These are phyloP conservation scores for Graphilbum fragrans DNA, from an alignment of 2,329 filamentous ascomycete genomes.

Conservation along the genomic window DNA sequence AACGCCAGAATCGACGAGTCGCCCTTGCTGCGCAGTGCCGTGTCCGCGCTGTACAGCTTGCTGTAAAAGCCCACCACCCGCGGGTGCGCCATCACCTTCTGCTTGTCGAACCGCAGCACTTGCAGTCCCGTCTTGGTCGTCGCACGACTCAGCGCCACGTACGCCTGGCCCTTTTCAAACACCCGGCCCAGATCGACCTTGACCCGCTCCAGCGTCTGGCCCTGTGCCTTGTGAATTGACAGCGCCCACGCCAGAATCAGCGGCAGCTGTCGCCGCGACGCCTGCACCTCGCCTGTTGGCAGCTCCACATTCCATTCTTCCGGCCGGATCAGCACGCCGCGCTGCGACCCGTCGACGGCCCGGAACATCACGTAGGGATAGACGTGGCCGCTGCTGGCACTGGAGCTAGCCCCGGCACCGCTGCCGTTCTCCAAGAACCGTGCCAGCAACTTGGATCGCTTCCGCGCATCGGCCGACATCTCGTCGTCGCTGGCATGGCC, in stretches of 20 bases:
- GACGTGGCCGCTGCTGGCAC: constrained; percentile 31
- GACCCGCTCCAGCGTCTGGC: constrained; percentile 84
- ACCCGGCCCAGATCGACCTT: constrained; percentile 87
- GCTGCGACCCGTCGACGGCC: constrained; percentile 62
- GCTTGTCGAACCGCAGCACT: constrained; percentile 76
- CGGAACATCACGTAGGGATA: constrained; percentile 82
- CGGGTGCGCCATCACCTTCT: constrained; percentile 88
- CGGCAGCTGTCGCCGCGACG: constrained; percentile 69
- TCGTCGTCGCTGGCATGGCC: constrained; percentile 12
- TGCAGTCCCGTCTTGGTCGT: constrained; percentile 79
- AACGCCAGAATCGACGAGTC: constrained; percentile 27
- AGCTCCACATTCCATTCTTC: constrained; percentile 96
- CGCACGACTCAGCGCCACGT: constrained; percentile 89
- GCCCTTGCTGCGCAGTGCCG: constrained; percentile 18
- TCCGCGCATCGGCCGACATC: constrained; percentile 30
- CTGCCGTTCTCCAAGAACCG: constrained; percentile 23
- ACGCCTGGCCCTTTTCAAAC: constrained; percentile 96
- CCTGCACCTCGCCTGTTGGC: constrained; percentile 89
- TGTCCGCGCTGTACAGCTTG: constrained; percentile 62
- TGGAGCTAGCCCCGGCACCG: constrained; percentile 16
- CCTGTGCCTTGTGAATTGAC: constrained; percentile 96
- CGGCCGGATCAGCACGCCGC: constrained; percentile 68
- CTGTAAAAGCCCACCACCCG: constrained; percentile 78
- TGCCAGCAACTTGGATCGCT: constrained; percentile 42
- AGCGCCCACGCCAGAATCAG: constrained; percentile 94